A percentile compares a stretch with the other conserved stretches of the same genome.
phyloP scores from a whole-genome alignment of 345 rosid species.

The Populus pruinosa region DNA sequence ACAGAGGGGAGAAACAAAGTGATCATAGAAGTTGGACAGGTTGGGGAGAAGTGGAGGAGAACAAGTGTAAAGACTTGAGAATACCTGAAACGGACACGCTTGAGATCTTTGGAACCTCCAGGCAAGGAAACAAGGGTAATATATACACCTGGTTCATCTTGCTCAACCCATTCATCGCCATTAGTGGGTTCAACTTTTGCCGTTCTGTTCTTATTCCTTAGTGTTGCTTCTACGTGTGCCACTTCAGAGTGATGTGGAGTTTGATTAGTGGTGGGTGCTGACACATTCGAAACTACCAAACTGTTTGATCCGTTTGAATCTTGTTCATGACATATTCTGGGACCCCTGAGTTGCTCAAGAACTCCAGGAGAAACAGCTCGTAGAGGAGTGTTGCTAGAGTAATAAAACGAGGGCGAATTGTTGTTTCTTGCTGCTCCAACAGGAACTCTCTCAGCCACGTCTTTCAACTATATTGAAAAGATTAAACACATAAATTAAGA shows the following conservation, averaged over 20 bases:
- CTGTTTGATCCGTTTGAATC: conserved; percentile 19
- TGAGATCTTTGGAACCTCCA: conserved; percentile 26
- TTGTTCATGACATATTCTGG: conserved; percentile 1
- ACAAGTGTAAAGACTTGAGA: not conserved
- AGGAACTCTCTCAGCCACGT: conserved; percentile 28
- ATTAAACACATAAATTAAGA: not conserved
- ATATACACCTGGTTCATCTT: conserved; percentile 25
- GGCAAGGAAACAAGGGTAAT: conserved; percentile 25
- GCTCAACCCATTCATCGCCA: conserved; percentile 30
- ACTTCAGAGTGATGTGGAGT: conserved; percentile 7
- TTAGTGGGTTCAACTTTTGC: conserved; percentile 17
- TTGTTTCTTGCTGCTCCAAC: conserved; percentile 23
- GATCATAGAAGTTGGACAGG: not conserved
- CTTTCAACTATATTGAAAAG: conserved; percentile 35
- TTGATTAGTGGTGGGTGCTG: not conserved
- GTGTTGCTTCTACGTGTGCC: conserved; percentile 3
- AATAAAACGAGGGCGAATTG: conserved; percentile 12
- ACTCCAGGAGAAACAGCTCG: conserved; percentile 10
- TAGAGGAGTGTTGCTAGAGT: conserved; percentile 6
- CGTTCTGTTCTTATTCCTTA: conserved; percentile 13
- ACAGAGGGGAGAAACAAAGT: not conserved
- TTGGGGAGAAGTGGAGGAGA: not conserved
- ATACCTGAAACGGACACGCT: conserved; percentile 33
- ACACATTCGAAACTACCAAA: not conserved
- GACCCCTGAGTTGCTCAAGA: conserved; percentile 11